These are phyloP conservation scores for Moringa oleifera DNA, from an alignment of 345 rosid genomes.

Conservation along the genomic window DNA sequence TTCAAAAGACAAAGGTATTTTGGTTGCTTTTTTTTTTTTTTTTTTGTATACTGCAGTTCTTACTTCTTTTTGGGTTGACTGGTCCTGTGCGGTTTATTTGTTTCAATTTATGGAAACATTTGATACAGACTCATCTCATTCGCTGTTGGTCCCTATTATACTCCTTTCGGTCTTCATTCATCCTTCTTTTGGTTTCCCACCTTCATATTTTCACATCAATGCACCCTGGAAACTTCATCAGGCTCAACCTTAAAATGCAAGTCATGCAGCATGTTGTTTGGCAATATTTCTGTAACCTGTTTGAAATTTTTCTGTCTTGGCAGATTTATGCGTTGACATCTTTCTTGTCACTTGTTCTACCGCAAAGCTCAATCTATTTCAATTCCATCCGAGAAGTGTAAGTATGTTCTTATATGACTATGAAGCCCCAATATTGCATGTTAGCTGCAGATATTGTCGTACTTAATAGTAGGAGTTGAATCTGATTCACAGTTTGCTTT, in stretches of 20 bases:
- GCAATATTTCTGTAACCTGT: slow-evolving; percentile 1
- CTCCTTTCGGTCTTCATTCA: too few relatives aligned
- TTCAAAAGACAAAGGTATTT: background rate
- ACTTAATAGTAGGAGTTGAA: background rate
- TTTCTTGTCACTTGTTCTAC: slow-evolving; percentile 74
- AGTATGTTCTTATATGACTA: slow-evolving; percentile 27
- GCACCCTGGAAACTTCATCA: too few relatives aligned
- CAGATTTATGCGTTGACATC: slow-evolving; percentile 95
- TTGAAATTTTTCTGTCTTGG: slow-evolving; percentile 1
- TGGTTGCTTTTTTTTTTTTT: too few relatives aligned
- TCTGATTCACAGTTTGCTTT: background rate
- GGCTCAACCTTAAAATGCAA: too few relatives aligned
- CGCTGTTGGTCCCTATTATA: too few relatives aligned
- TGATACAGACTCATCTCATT: too few relatives aligned
- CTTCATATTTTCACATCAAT: too few relatives aligned
- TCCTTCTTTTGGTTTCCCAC: too few relatives aligned
- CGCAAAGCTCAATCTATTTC: slow-evolving; percentile 73
- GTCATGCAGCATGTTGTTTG: background rate
- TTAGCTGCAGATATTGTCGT: background rate
- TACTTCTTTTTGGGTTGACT: background rate
- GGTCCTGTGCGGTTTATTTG: background rate
- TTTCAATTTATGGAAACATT: too few relatives aligned
- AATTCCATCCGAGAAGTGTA: slow-evolving; percentile 97
- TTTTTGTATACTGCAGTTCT: too few relatives aligned
- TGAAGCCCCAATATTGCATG: background rate